Evolutionary conservation across 345 rosid genomes (phyloP), one percentile per base, ranked within the genome.

Genomic region (Brassica rapa): DNA sequence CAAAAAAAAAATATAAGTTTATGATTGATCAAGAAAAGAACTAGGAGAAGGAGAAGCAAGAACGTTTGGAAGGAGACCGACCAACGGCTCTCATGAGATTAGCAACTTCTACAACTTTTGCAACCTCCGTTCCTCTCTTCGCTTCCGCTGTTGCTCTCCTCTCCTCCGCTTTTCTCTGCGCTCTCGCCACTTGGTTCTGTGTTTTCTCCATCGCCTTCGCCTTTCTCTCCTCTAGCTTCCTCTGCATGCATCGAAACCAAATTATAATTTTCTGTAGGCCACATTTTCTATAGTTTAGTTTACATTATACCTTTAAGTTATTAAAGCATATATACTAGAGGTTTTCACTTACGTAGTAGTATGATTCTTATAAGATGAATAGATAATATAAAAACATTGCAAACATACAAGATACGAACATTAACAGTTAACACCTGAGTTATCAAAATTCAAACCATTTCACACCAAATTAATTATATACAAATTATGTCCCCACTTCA

Each of bases 41-140:
- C 64, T 67, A 79, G 9, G 71, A 79, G 70, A 70, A 77, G 33
- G 74, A 92, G 77, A 91, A 94, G 86, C 89, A 88, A 66, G 97
- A 89, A 3, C 92, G 84, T 68, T 94, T 94, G 53, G 84, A 76
- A 16, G 98, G 98, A 77, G 98, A 72, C 65, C 97, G 86, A 2
- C 97, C 97, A 66, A 92, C 85, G 9, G 97, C 93, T 81, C 89
- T 89, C 97, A 94, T 89, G 81, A 92, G 86, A 85, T 91, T 91
- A 82, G 97, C 87, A 24, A 88, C 77, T 77, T 94, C 97, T 16
- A 88, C 82, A 29, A 92, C 85, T 75, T 85, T 84, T 1, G 95
- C 95, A 29, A 84, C 88, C 79, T 94, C 89, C 0, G 92, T 91
- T 25, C 97, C 98, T 57, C 95, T 89, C 85, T 83, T 92, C 4